These are phyloP conservation scores for Schrenkiella parvula DNA, from an alignment of 345 rosid genomes.

Conservation along the genomic window DNA sequence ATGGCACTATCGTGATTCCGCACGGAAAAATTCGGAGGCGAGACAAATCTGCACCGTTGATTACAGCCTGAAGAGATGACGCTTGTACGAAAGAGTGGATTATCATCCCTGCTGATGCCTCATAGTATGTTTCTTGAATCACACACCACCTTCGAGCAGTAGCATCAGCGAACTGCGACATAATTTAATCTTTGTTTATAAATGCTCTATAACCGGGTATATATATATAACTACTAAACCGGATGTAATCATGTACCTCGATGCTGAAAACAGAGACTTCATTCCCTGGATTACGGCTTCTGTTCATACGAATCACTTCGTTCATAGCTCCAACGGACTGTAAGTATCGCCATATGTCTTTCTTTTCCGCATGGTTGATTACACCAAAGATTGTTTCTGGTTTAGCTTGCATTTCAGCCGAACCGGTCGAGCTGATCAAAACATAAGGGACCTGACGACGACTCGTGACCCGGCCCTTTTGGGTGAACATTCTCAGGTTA, in stretches of 20 bases:
- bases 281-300: constrained; percentile 35
- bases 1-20: constrained; percentile 46
- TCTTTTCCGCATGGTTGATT: constrained; percentile 31
- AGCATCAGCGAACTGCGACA: neutral
- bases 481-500: neutral
- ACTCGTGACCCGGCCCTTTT: neutral
- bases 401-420: constrained; percentile 42
- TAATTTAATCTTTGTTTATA: neutral
- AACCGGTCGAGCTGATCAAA: constrained; percentile 43
- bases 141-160: neutral
- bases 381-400: constrained; percentile 39
- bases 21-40: constrained; percentile 36
- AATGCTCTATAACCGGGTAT: too few relatives aligned
- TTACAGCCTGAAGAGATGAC: constrained; percentile 18
- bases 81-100: constrained; percentile 46
- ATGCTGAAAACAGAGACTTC: constrained; percentile 41
- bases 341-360: constrained; percentile 43
- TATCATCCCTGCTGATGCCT: constrained; percentile 37
- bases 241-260: constrained; percentile 23
- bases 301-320: constrained; percentile 35
- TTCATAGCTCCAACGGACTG: constrained; percentile 28
- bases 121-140: constrained; percentile 54
- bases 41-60: constrained; percentile 36
- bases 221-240: neutral
- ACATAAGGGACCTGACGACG: constrained; percentile 27